phyloP scores from a whole-genome alignment of 176 grass and related monocot genomes.

The Cenchrus americanus region DNA sequence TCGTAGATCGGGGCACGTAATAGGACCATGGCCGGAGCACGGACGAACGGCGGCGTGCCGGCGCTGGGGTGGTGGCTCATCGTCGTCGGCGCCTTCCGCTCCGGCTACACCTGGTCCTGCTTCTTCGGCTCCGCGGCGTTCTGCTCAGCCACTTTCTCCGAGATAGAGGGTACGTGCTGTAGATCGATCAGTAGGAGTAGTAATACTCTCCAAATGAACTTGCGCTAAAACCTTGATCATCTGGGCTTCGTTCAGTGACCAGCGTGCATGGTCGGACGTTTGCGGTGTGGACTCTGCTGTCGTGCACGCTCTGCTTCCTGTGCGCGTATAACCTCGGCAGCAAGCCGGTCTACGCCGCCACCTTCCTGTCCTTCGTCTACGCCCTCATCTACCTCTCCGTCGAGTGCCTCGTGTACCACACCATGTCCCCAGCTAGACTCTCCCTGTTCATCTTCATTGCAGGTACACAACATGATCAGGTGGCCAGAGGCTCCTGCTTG shows the following conservation, averaged over 20 bases:
- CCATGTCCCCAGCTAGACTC: neutral
- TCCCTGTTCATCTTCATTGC: neutral
- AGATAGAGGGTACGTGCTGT: neutral
- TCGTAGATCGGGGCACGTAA: neutral
- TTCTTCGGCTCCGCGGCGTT: neutral
- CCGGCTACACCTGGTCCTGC: neutral
- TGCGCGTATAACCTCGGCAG: neutral
- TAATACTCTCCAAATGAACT: neutral
- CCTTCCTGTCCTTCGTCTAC: neutral
- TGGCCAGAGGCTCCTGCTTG: too few relatives aligned
- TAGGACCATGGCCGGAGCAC: neutral
- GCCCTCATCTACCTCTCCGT: neutral
- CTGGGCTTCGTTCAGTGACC: neutral
- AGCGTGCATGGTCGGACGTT: neutral
- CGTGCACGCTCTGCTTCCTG: neutral
- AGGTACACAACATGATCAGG: neutral
- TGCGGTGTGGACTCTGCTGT: neutral
- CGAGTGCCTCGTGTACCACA: neutral
- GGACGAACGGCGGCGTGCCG: neutral
- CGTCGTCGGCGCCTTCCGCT: neutral
- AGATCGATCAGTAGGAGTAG: neutral
- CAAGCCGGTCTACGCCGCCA: neutral
- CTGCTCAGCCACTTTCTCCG: neutral
- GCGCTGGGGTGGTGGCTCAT: neutral
- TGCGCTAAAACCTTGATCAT: neutral